Conservation (phyloP, 169 alveolate genomes). For the Babesia ovis region DNA sequence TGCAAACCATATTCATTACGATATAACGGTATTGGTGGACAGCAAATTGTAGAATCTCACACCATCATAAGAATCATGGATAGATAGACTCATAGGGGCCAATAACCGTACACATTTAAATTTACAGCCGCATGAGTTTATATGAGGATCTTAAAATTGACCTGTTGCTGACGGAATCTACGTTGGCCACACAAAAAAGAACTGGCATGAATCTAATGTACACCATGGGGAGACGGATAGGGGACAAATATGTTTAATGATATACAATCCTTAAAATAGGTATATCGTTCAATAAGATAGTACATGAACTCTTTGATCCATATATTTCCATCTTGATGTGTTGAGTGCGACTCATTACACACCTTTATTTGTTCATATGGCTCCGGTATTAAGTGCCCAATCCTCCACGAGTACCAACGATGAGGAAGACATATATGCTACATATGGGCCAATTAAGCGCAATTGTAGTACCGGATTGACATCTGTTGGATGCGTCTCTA, state of each 20-base stretch:
- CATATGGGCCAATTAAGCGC: not conserved
- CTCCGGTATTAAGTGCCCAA: conserved; percentile 17
- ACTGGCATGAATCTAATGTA: not conserved
- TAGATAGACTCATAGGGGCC: no score
- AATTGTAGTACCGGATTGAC: conserved; percentile 4
- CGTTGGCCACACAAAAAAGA: not conserved
- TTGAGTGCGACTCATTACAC: not conserved
- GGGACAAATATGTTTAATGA: conserved; percentile 3
- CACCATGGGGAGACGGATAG: conserved; percentile 37
- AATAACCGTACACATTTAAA: not conserved
- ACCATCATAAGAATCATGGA: no score
- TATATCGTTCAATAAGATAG: not conserved
- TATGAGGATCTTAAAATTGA: not conserved
- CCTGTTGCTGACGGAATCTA: not conserved
- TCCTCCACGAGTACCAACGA: conserved; percentile 19
- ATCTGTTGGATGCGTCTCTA: conserved; percentile 13
- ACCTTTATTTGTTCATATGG: conserved; percentile 12
- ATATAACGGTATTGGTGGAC: no score
- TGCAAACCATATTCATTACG: no score
- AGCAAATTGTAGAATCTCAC: no score
- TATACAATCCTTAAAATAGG: not conserved
- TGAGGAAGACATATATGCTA: conserved; percentile 13
- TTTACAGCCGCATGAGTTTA: not conserved
- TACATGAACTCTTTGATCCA: not conserved
- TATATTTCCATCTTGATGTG: conserved; percentile 3